Evolutionary conservation across 2,329 filamentous ascomycete genomes (phyloP), one percentile per base, ranked within the genome.

Genomic region (Pseudocercospora musae): DNA sequence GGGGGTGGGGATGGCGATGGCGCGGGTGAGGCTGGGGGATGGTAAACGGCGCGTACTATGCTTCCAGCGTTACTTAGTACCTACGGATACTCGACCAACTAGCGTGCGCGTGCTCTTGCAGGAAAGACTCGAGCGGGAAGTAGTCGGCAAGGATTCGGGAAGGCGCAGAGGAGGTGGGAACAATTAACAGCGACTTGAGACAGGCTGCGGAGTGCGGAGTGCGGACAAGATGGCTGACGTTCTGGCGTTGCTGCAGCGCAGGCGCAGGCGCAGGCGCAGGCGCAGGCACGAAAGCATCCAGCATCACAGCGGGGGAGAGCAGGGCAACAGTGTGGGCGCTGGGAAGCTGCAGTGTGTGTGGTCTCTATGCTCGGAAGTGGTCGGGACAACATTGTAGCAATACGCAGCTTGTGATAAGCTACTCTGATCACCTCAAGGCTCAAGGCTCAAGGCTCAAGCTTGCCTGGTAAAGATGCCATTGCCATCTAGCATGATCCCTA

Each of bases 91-190:
- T 59, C 62, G 66, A 59, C 52, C 62, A 65, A 62, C 40, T 50
- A 46, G 54, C 27, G 58, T n/a, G n/a, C n/a, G n/a, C n/a, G n/a
- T n/a, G n/a, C n/a, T n/a, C n/a, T n/a, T 60, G 20, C 63, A 62
- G 58, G 68, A 66, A 56, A 54, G 66, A 64, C 63, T 67, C 56
- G 63, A 67, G 62, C 31, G n/a, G 42, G 62, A 65, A 65, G 33
- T 40, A 25, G 48, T 44, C 54, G 52, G 62, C 58, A 50, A 53
- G 49, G 37, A 37, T n/a, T 56, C 63, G 65, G 63, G 54, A 59
- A 55, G 63, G 42, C 46, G 65, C 62, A 65, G 65, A 57, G 52
- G 55, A 13, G 58, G 63, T 48, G 50, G 48, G 60, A 49, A 62
- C 59, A 59, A 58, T 9, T n/a, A n/a, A n/a, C n/a, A n/a, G n/a